Evolutionary conservation across 805 yeast genomes (phyloP), one percentile per base, ranked within the genome.

Genomic region (Phaffomyces opuntiae): DNA sequence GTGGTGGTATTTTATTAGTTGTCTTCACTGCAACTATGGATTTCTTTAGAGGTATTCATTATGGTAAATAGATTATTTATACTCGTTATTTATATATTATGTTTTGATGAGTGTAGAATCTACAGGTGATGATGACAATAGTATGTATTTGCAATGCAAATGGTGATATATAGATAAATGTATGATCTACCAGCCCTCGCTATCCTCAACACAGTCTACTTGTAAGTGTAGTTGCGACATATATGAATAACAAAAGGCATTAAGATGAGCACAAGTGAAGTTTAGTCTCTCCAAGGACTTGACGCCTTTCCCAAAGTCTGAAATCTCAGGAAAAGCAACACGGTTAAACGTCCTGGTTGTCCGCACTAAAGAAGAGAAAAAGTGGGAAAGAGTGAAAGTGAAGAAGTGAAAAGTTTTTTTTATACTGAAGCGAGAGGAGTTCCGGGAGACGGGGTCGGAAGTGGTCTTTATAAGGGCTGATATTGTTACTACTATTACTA

Each of bases 1-100:
- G 99, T 62, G 99, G 99, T 66, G 99, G 99, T 73, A 89, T 93
- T 55, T 72, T 93, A 61, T 76, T 93, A 64, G 98, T 93, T 41
- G 99, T 93, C n/a, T 93, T 89, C 75, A 88, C 96, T 38, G 74
- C 88, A 24, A 81, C 90, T 53, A 89, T 90, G 95, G 96, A 90
- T 64, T 87, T 88, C 72, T 93, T 93, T 75, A 79, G 90, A 72
- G 41, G 48, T 7, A 51, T 58, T 27, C 62, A 60, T 42, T 59
- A 59, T 25, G 12, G 33, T 8, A 40, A 53, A 49, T 45, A 45
- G 45, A 42, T 29, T 21, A 39, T 29, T 31, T 31, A 17, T 16
- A 14, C 2, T 27, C 7, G 21, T n/a, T 26, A 27, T 35, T 35
- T 35, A 35, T 12, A 31, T 31, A 13, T 13, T 5, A 4, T 5